Evolutionary conservation across 2,329 filamentous ascomycete species (phyloP).

Genomic region (Trematosphaeria pertusa): DNA sequence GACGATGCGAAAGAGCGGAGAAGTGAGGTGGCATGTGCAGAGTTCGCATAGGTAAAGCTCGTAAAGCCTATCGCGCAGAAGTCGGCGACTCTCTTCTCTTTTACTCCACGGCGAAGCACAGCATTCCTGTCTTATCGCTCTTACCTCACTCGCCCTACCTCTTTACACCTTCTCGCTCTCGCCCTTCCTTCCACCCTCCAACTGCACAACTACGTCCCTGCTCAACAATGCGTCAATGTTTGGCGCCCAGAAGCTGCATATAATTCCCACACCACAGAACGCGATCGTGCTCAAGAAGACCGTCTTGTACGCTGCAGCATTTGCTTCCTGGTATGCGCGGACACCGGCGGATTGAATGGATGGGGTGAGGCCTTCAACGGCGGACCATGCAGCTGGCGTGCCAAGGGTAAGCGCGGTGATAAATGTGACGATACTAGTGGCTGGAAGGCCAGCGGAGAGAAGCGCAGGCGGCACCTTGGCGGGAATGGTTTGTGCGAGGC

Average conservation of each 20-base stretch:
- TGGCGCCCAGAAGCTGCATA: conserved; percentile 37
- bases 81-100: too few relatives aligned
- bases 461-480: conserved; percentile 11
- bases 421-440: conserved; percentile 40
- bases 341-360: conserved; percentile 34
- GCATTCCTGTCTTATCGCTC: too few relatives aligned
- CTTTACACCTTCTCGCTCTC: conserved; percentile 6
- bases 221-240: conserved; percentile 35
- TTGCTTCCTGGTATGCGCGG: conserved; percentile 40
- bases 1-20: too few relatives aligned
- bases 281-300: conserved; percentile 47
- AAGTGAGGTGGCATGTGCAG: too few relatives aligned
- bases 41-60: too few relatives aligned
- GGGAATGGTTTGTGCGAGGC: conserved; percentile 14
- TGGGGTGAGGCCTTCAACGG: conserved; percentile 37
- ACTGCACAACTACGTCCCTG: conserved; percentile 18
- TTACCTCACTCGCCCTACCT: too few relatives aligned
- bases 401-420: conserved; percentile 24
- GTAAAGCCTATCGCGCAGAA: too few relatives aligned
- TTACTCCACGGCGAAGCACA: too few relatives aligned
- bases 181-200: conserved; percentile 6
- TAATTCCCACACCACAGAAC: conserved; percentile 39
- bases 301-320: conserved; percentile 40
- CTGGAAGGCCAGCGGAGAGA: conserved; percentile 44
- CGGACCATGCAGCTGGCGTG: conserved; percentile 25